phyloP scores from a whole-genome alignment of 2,329 filamentous ascomycete genomes.

The Ascochyta lentis region DNA sequence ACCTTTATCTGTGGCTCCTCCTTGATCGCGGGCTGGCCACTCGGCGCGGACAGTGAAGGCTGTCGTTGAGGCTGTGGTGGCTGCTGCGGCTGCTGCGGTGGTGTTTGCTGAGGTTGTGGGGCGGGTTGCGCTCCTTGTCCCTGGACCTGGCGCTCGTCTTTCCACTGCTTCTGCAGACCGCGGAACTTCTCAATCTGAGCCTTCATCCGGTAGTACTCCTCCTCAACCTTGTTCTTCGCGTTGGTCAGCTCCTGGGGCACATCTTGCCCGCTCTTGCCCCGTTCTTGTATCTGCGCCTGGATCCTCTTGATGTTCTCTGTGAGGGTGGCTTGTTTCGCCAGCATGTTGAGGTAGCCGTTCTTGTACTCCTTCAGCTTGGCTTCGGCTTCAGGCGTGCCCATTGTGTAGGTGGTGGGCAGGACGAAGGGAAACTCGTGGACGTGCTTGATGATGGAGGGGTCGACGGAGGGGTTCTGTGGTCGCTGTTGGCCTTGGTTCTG shows the following conservation, averaged over 20 bases:
- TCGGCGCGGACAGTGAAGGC: conserved; percentile 36
- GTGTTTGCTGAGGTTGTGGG: conserved; percentile 26
- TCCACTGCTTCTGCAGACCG: conserved; percentile 43
- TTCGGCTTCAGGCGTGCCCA: conserved; percentile 47
- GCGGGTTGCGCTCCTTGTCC: conserved; percentile 34
- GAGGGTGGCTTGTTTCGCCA: conserved; percentile 41
- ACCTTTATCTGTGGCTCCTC: conserved; percentile 47
- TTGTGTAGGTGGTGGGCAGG: conserved; percentile 36
- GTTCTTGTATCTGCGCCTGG: conserved; percentile 38
- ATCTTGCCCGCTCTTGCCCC: conserved; percentile 42
- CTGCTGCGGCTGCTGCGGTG: conserved; percentile 35
- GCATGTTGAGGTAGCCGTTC: conserved; percentile 43
- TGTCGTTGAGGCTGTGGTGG: conserved; percentile 36
- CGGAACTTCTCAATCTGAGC: conserved; percentile 46
- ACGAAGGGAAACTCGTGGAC: conserved; percentile 45
- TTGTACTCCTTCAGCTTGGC: conserved; percentile 46
- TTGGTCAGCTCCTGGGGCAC: conserved; percentile 38
- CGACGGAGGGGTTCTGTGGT: conserved; percentile 26
- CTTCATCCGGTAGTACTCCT: conserved; percentile 39
- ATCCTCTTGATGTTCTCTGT: conserved; percentile 36
- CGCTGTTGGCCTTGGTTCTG: conserved; percentile 20
- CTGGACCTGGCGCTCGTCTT: conserved; percentile 44
- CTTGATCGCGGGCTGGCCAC: conserved; percentile 35
- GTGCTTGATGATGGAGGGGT: conserved; percentile 47
- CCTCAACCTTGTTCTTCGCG: conserved; percentile 38